phyloP scores from a whole-genome alignment of 345 rosid genomes.

The Ricinus communis region DNA sequence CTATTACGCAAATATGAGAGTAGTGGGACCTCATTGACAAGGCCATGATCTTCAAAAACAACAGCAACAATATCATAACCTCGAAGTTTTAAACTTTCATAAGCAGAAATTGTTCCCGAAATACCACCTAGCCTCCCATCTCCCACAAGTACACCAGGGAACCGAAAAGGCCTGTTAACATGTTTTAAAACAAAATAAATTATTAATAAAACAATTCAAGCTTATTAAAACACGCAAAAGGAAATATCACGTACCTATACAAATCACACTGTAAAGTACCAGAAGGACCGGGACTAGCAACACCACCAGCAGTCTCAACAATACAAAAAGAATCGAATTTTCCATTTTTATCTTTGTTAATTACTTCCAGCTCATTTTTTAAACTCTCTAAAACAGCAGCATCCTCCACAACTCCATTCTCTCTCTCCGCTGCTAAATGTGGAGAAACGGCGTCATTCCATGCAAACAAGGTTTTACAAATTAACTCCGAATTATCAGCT shows the following conservation, averaged over 20 bases:
- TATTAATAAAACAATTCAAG: too few species aligned
- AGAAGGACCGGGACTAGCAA: slow-evolving; percentile 89
- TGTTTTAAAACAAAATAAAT: slow-evolving; percentile 7
- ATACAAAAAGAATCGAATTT: slow-evolving; percentile 48
- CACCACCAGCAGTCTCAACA: slow-evolving; percentile 95
- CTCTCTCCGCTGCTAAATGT: slow-evolving; percentile 83
- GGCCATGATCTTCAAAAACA: slow-evolving; percentile 84
- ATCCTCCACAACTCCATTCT: slow-evolving; percentile 51
- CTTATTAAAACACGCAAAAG: not conserved
- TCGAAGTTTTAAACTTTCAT: slow-evolving; percentile 73
- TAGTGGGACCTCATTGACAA: slow-evolving; percentile 71
- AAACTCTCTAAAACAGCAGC: slow-evolving; percentile 47
- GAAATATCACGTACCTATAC: slow-evolving; percentile 49
- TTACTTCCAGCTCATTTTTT: slow-evolving; percentile 35
- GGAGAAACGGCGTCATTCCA: slow-evolving; percentile 92
- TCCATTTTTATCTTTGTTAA: slow-evolving; percentile 19
- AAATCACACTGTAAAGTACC: slow-evolving; percentile 92
- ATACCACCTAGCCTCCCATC: slow-evolving; percentile 95
- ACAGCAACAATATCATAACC: slow-evolving; percentile 88
- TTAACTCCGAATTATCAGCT: slow-evolving; percentile 41
- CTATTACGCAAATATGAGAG: slow-evolving; percentile 66
- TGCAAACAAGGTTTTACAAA: slow-evolving; percentile 68
- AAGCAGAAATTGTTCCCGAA: slow-evolving; percentile 92
- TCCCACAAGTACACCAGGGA: slow-evolving; percentile 92
- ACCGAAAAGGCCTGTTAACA: slow-evolving; percentile 69